Evolutionary conservation across 75 land plant genomes (phyloP), one percentile per base, ranked within the genome.

Genomic region (Cryptomeria japonica): DNA sequence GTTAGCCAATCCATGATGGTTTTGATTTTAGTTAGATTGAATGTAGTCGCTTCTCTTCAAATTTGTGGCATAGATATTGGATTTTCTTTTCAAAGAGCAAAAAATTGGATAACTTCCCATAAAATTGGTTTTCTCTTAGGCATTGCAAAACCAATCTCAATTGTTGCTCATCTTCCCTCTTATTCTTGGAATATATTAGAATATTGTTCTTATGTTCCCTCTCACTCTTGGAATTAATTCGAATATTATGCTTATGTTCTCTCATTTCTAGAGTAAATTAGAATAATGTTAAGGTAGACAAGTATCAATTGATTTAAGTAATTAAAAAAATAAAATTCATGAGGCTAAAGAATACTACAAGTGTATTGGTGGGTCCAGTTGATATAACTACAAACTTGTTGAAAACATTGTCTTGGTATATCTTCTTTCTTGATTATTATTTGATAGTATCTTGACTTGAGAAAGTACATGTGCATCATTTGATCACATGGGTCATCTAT

Each of bases 331-430:
- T 16, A 9, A 32, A 22, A 56, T 85, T 88, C 87, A 90, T 90
- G 28, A 88, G 19, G 31, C n/a, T 25, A 13, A 46, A 32, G 83
- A 89, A 86, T n/a, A n/a, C n/a, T 7, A 56, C 72, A 13, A 73
- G 88, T 6, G 89, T 84, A 88, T 90, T 88, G 11, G 88, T 90
- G 1, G 75, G 80, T 10, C 89, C 87, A 88, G 88, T 86, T n/a
- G 87, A 31, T 68, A 85, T 70, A 8, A 88, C 91, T 16, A 88
- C 12, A 77, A 73, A 90, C 53, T 90, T 42, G 55, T 90, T 88
- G 36, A 4, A 85, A 88, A 84, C 7, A 37, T 15, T 36, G 55
- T 90, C 0, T 88, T 90, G 42, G 39, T 37, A 86, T 84, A 8
- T 51, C 0, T 12, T 14, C 15, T 8, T 51, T 14, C 15, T 11